Evolutionary conservation across 139 green algal genomes (phyloP).

Genomic region (Micractinium conductrix): DNA sequence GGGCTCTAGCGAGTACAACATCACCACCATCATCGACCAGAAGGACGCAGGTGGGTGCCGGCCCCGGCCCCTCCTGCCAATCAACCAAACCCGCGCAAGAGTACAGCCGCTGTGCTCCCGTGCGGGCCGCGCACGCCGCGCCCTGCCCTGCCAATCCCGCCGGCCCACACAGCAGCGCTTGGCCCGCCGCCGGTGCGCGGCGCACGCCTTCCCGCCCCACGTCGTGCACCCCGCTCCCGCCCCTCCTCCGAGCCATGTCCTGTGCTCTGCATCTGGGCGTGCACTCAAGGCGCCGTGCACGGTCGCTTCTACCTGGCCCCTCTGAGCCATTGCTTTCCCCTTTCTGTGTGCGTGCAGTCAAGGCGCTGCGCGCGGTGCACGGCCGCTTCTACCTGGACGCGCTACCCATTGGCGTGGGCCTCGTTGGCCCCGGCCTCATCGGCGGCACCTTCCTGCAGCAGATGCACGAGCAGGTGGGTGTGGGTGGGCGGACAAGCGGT

Average conservation of each 20-base stretch:
- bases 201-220: background rate
- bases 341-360: slow-evolving; percentile 1
- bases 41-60: slow-evolving; percentile 36
- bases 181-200: too few species aligned
- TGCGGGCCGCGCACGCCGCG: too few species aligned
- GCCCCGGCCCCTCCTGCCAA: too few species aligned
- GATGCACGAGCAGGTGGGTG: slow-evolving; percentile 77
- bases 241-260: too few species aligned
- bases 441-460: slow-evolving; percentile 91
- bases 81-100: too few species aligned
- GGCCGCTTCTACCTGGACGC: slow-evolving; percentile 94
- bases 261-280: too few species aligned
- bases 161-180: background rate
- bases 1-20: slow-evolving; percentile 98
- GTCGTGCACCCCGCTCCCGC: background rate
- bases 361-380: slow-evolving; percentile 90
- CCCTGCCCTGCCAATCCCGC: too few species aligned
- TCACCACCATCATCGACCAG: slow-evolving; percentile 95
- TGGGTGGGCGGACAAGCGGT: too few species aligned
- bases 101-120: too few species aligned
- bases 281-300: background rate
- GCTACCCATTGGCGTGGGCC: slow-evolving; percentile 86
- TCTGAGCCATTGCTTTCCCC: background rate
- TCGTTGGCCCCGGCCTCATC: slow-evolving; percentile 94
- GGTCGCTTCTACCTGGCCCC: background rate